Conservation (phyloP, 2,329 filamentous ascomycete species). For the Ampelomyces quisqualis region DNA sequence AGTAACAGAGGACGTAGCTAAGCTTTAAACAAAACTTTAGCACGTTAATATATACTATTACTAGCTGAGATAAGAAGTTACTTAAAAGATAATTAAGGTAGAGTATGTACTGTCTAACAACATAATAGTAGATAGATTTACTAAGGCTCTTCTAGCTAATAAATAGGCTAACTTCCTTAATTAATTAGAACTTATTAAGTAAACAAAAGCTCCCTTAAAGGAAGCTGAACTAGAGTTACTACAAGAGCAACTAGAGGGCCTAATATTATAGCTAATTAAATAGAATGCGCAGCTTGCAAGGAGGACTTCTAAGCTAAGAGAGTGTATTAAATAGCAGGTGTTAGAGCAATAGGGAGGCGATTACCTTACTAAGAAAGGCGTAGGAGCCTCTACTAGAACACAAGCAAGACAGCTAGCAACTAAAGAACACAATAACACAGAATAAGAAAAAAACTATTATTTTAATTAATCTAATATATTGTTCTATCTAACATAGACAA, state of each 20-base stretch:
- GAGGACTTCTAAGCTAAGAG: no score
- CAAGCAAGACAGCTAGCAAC: no score
- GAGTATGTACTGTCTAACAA: background rate
- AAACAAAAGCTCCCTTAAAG: background rate
- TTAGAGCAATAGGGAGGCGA: no score
- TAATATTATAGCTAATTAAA: no score
- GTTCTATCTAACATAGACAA: no score
- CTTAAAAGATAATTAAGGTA: background rate
- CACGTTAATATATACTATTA: constrained; percentile 6
- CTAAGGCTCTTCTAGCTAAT: constrained; percentile 1
- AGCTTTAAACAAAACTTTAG: background rate
- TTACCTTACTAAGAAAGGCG: no score
- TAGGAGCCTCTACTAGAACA: no score
- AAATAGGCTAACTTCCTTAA: background rate
- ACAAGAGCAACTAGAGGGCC: background rate
- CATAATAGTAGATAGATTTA: constrained; percentile 5
- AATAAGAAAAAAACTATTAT: no score
- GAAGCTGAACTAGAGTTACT: background rate
- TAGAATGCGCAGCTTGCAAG: no score
- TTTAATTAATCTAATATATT: no score
- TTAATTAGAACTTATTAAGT: background rate
- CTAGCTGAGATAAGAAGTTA: constrained; percentile 5
- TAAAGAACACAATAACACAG: no score
- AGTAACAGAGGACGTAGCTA: background rate
- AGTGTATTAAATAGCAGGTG: no score